phyloP scores from a whole-genome alignment of 2,329 filamentous ascomycete species.

The Stylonectria norvegica region DNA sequence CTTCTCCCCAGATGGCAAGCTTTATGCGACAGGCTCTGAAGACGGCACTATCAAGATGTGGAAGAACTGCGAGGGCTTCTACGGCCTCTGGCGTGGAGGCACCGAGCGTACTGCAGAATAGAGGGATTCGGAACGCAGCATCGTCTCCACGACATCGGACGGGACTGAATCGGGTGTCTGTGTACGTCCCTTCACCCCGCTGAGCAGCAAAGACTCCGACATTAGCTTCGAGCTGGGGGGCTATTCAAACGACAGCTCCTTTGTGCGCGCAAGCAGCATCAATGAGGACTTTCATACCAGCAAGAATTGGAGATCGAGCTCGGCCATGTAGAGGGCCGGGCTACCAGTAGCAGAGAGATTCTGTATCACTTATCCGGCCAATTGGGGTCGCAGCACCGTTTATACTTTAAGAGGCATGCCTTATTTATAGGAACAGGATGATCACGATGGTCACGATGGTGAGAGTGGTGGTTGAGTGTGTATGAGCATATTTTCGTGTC shows the following conservation, averaged over 20 bases:
- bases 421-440: too few relatives aligned
- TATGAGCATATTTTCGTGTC: too few relatives aligned
- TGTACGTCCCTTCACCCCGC: conserved; percentile 5
- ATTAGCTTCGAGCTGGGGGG: conserved; percentile 6
- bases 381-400: too few relatives aligned
- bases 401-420: too few relatives aligned
- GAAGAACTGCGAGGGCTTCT: conserved; percentile 66
- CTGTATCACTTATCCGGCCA: too few relatives aligned
- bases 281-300: conserved; percentile 9
- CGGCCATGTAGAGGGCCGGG: conserved; percentile 2
- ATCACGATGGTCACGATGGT: too few relatives aligned
- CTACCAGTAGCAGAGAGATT: too few relatives aligned
- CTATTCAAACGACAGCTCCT: conserved; percentile 3
- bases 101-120: conserved; percentile 37
- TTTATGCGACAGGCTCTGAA: conserved; percentile 95
- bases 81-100: conserved; percentile 61
- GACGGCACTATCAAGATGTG: conserved; percentile 96
- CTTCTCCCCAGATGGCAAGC: conserved; percentile 91
- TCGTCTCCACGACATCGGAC: conserved; percentile 18
- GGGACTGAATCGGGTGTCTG: conserved; percentile 9
- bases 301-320: conserved; percentile 6
- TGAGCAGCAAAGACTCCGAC: conserved; percentile 13
- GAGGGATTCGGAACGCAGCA: conserved; percentile 27
- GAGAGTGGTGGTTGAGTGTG: too few relatives aligned
- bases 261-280: conserved; percentile 4